phyloP scores from a whole-genome alignment of 352 stramenopile species.

The Phytophthora sp. region DNA sequence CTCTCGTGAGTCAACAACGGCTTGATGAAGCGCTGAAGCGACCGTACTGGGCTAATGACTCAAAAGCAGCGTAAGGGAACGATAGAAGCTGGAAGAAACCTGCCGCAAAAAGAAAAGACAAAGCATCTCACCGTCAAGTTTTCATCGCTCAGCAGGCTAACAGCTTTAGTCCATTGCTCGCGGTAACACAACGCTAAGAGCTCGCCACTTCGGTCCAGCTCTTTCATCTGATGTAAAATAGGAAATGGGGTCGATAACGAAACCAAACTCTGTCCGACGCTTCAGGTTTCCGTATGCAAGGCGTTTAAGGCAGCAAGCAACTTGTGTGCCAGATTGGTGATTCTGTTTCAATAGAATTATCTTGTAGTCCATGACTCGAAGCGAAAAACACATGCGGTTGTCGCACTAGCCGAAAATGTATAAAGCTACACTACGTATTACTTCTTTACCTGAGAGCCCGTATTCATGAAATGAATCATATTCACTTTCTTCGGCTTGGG shows the following conservation, averaged over 20 bases:
- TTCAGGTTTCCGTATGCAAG: neutral
- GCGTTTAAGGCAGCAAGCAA: neutral
- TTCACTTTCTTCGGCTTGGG: slow-evolving; percentile 70
- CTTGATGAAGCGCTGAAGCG: slow-evolving; percentile 34
- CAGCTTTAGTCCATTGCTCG: slow-evolving; percentile 41
- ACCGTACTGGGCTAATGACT: slow-evolving; percentile 24
- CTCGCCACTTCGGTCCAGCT: slow-evolving; percentile 41
- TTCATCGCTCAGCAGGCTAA: slow-evolving; percentile 11
- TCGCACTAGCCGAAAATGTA: neutral
- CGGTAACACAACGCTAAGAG: slow-evolving; percentile 46
- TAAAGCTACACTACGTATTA: neutral
- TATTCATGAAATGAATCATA: slow-evolving; percentile 87
- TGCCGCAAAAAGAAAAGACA: neutral
- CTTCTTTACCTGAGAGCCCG: slow-evolving; percentile 37
- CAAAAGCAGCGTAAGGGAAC: too few species aligned
- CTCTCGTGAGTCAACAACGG: slow-evolving; percentile 27
- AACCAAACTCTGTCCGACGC: neutral
- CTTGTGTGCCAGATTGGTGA: neutral
- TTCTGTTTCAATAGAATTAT: too few species aligned
- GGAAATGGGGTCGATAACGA: neutral
- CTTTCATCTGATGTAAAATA: slow-evolving; percentile 27
- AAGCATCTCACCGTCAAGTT: slow-evolving; percentile 14
- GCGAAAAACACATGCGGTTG: too few species aligned
- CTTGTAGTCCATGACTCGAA: too few species aligned
- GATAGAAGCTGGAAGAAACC: too few species aligned